These are phyloP conservation scores for Picea mariana DNA, from an alignment of 83 land plant species.

Conservation along the genomic window DNA sequence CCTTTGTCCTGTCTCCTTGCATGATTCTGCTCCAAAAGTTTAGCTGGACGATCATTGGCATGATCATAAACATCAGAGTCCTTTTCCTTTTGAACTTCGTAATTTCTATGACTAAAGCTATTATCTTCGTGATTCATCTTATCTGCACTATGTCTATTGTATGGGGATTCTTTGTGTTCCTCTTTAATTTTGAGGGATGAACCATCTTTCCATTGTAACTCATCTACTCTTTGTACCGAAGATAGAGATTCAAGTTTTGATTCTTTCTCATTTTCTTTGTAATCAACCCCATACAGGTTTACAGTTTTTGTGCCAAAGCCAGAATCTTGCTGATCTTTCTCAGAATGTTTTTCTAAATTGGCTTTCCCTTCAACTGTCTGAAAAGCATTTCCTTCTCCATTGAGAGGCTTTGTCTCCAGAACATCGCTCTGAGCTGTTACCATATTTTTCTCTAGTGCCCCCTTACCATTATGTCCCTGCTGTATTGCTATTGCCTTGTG, in stretches of 20 bases:
- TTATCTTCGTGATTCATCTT: not conserved
- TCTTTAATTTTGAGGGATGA: no score
- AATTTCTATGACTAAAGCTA: not conserved
- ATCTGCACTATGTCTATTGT: not conserved
- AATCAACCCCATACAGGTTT: not conserved
- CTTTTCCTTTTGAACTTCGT: not conserved
- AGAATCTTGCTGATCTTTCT: not conserved
- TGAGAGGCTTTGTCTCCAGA: not conserved
- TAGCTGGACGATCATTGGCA: not conserved
- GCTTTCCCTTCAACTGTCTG: not conserved
- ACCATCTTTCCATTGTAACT: no score
- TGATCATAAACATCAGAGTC: not conserved
- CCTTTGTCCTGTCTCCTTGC: not conserved
- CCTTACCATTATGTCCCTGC: slow-evolving; percentile 38
- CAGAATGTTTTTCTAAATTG: not conserved
- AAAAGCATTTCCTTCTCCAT: not conserved
- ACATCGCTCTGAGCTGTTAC: not conserved
- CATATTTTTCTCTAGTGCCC: not conserved
- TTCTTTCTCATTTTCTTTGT: not conserved
- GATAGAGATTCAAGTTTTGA: no score
- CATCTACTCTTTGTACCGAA: no score
- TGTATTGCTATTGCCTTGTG: slow-evolving; percentile 55
- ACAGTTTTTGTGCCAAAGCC: not conserved
- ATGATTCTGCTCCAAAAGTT: not conserved
- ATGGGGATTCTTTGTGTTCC: not conserved